Conservation (phyloP, 2,329 filamentous ascomycete genomes). For the Cryphonectria naterciae region DNA sequence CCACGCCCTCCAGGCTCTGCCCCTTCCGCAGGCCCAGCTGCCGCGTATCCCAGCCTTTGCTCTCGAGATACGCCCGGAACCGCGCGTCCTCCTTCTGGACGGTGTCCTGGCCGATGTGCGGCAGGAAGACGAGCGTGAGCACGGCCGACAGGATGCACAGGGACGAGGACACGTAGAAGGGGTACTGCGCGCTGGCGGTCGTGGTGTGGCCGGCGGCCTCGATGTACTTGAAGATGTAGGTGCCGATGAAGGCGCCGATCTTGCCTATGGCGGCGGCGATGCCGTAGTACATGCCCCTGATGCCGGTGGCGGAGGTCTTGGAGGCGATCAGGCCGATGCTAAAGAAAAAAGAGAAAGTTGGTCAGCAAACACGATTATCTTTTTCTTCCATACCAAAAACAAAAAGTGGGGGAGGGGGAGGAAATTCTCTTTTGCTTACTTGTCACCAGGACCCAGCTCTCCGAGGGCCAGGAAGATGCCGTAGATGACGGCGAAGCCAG, state of each 20-base stretch:
- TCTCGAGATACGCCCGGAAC: slow-evolving; percentile 75
- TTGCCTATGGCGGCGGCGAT: slow-evolving; percentile 76
- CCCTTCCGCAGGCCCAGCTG: slow-evolving; percentile 52
- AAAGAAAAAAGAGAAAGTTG: too few relatives aligned
- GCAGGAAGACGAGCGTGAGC: slow-evolving; percentile 69
- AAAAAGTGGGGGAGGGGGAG: not conserved
- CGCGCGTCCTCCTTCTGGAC: slow-evolving; percentile 76
- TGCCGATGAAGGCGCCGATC: slow-evolving; percentile 83
- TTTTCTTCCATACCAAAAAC: not conserved
- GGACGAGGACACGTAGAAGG: slow-evolving; percentile 82
- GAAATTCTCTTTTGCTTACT: slow-evolving; percentile 41
- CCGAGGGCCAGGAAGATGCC: slow-evolving; percentile 78
- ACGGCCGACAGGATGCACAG: slow-evolving; percentile 76
- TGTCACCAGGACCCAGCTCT: slow-evolving; percentile 86
- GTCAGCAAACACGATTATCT: not conserved
- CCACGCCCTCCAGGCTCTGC: slow-evolving; percentile 36
- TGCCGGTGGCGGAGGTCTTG: slow-evolving; percentile 85
- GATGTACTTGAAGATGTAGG: slow-evolving; percentile 79
- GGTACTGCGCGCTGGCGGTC: slow-evolving; percentile 73
- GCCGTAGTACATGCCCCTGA: slow-evolving; percentile 79
- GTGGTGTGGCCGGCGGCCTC: slow-evolving; percentile 59
- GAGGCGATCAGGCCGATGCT: slow-evolving; percentile 79
- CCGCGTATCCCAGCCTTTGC: slow-evolving; percentile 74
- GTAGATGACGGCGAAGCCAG: slow-evolving; percentile 78
- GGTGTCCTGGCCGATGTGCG: slow-evolving; percentile 82